A percentile compares a stretch with the other conserved stretches of the same genome.
Conservation (phyloP, 805 yeast genomes). For the Metschnikowia lunata region DNA sequence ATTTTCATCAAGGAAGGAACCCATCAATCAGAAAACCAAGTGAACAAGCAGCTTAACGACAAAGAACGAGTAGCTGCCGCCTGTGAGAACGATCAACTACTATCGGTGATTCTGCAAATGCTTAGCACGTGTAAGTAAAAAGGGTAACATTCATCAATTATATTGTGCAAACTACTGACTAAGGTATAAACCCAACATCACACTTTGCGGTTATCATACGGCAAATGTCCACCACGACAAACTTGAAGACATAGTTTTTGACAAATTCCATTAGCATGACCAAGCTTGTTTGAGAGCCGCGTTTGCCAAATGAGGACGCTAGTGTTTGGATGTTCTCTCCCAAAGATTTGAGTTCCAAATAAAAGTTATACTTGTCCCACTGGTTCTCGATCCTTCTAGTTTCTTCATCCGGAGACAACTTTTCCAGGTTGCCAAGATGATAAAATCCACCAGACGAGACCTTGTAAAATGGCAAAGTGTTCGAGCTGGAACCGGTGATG, state of each 20-base stretch:
- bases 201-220: slow-evolving; percentile 28
- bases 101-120: slow-evolving; percentile 91
- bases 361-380: slow-evolving; percentile 32
- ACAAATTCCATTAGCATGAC: slow-evolving; percentile 33
- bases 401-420: not conserved
- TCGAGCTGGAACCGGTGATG: slow-evolving; percentile 16
- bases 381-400: slow-evolving; percentile 29
- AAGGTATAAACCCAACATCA: slow-evolving; percentile 1
- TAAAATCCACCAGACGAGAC: slow-evolving; percentile 14
- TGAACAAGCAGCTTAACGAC: slow-evolving; percentile 93
- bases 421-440: slow-evolving; percentile 6
- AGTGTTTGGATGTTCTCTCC: slow-evolving; percentile 12
- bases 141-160: too few relatives aligned
- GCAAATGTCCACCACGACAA: slow-evolving; percentile 34
- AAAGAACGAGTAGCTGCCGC: slow-evolving; percentile 98
- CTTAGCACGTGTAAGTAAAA: slow-evolving; percentile 62
- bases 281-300: slow-evolving; percentile 17
- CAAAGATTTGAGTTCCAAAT: slow-evolving; percentile 24
- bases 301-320: slow-evolving; percentile 8
- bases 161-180: too few relatives aligned
- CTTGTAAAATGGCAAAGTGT: slow-evolving; percentile 22
- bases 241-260: slow-evolving; percentile 30
- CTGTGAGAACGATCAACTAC: slow-evolving; percentile 89
- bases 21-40: slow-evolving; percentile 94
- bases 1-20: slow-evolving; percentile 84